Percentiles rank a stretch among this genome's conserved stretches.
Evolutionary conservation across 805 yeast species (phyloP).

Genomic region (Sugiyamaella marilandica): DNA sequence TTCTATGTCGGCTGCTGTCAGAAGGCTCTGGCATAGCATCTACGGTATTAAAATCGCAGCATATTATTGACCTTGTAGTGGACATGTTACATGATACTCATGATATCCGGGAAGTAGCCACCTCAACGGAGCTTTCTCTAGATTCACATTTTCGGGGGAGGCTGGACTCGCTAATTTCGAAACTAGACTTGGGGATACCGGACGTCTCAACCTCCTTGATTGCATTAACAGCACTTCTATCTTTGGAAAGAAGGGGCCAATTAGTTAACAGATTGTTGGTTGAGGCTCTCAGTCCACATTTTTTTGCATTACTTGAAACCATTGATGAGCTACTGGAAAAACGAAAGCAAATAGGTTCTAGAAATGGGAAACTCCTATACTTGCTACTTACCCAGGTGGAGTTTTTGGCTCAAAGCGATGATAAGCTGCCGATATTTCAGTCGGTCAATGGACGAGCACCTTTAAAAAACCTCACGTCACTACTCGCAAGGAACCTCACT

Average conservation of each 20-base stretch:
- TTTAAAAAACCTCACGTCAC: background rate
- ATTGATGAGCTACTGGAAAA: background rate
- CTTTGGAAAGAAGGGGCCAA: conserved; percentile 8
- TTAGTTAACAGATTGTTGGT: background rate
- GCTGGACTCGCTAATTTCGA: conserved; percentile 3
- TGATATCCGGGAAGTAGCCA: conserved; percentile 7
- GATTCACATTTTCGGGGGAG: background rate
- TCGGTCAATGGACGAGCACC: background rate
- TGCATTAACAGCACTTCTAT: conserved; percentile 9
- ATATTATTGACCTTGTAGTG: conserved; percentile 4
- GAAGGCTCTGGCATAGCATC: conserved; percentile 16
- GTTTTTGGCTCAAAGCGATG: background rate
- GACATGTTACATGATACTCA: conserved; percentile 12
- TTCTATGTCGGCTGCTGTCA: conserved; percentile 8
- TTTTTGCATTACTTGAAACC: background rate
- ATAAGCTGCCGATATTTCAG: background rate
- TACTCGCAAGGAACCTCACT: background rate
- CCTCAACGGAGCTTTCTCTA: background rate
- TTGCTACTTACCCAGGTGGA: background rate
- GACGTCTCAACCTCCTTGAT: conserved; percentile 10
- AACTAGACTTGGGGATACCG: background rate
- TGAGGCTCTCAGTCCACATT: background rate
- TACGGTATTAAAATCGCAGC: conserved; percentile 2
- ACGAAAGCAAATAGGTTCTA: no score
- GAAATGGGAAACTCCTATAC: background rate